These are phyloP conservation scores for Centella asiatica DNA, from an alignment of 129 eudicot species.

Conservation along the genomic window DNA sequence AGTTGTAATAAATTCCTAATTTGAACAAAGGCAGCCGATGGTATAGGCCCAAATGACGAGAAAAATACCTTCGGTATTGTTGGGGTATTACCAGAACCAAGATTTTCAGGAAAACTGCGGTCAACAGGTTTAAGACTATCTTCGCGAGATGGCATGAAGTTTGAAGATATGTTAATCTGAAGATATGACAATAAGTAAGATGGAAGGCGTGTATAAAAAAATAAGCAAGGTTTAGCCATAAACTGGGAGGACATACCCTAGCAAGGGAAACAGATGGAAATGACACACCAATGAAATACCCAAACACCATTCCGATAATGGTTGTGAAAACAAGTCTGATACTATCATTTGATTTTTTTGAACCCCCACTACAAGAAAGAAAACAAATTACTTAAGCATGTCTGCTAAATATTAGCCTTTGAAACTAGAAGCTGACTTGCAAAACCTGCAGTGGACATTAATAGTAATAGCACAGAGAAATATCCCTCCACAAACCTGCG, in stretches of 20 bases:
- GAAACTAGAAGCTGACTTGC: slow-evolving; percentile 1
- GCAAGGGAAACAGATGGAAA: slow-evolving; percentile 85
- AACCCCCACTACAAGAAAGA: slow-evolving; percentile 49
- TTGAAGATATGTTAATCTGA: slow-evolving; percentile 78
- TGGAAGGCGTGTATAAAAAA: background rate
- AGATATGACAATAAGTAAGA: slow-evolving; percentile 20
- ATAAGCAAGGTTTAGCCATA: background rate
- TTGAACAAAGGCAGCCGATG: slow-evolving; percentile 12
- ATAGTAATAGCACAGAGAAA: background rate
- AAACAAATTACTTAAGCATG: slow-evolving; percentile 2
- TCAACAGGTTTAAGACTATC: slow-evolving; percentile 29
- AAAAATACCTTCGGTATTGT: slow-evolving; percentile 70
- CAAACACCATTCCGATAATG: slow-evolving; percentile 81
- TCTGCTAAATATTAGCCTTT: background rate
- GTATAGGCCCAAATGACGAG: background rate
- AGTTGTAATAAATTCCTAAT: background rate
- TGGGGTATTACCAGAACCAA: slow-evolving; percentile 80
- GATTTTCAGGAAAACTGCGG: slow-evolving; percentile 85
- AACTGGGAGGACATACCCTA: slow-evolving; percentile 39
- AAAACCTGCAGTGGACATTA: slow-evolving; percentile 4
- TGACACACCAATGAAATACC: slow-evolving; percentile 88
- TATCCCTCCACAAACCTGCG: slow-evolving; percentile 64
- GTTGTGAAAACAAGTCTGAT: slow-evolving; percentile 72
- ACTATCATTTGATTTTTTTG: slow-evolving; percentile 74
- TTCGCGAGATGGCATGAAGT: slow-evolving; percentile 41